Evolutionary conservation across 2,329 filamentous ascomycete species (phyloP).

Genomic region (Colletotrichum lindemuthianum): DNA sequence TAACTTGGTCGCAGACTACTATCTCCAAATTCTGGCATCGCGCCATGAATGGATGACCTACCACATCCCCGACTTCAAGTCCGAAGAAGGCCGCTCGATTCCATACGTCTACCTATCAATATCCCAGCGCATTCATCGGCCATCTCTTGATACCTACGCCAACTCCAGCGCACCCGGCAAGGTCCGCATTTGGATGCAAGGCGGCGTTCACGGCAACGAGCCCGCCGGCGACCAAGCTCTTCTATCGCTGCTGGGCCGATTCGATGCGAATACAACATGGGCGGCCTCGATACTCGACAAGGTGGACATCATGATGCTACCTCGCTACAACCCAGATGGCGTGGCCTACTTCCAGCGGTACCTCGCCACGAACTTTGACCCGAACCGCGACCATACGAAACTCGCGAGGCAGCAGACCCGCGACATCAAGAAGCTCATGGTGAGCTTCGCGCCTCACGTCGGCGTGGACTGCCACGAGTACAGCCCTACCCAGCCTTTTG

Average conservation of each 20-base stretch:
- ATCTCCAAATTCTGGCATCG: slow-evolving; percentile 38
- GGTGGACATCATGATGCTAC: slow-evolving; percentile 44
- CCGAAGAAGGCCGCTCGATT: slow-evolving; percentile 40
- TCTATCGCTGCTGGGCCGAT: slow-evolving; percentile 44
- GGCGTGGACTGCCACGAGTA: slow-evolving; percentile 48
- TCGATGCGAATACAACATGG: slow-evolving; percentile 44
- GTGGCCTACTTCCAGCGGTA: slow-evolving; percentile 46
- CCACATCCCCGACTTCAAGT: slow-evolving; percentile 35
- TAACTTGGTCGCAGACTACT: slow-evolving; percentile 32
- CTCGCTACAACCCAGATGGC: slow-evolving; percentile 47
- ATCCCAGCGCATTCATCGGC: not conserved
- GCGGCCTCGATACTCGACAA: slow-evolving; percentile 41
- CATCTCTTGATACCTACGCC: slow-evolving; percentile 11
- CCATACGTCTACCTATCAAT: slow-evolving; percentile 38
- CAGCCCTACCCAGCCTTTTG: slow-evolving; percentile 35
- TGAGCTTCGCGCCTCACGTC: slow-evolving; percentile 43
- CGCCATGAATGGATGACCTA: slow-evolving; percentile 41
- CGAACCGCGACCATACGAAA: slow-evolving; percentile 47
- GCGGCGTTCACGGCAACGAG: slow-evolving; percentile 47
- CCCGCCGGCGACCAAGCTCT: slow-evolving; percentile 45
- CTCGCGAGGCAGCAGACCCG: slow-evolving; percentile 45
- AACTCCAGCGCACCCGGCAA: slow-evolving; percentile 37
- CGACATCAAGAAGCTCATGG: slow-evolving; percentile 43
- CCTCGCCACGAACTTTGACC: slow-evolving; percentile 43
- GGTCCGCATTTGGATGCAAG: slow-evolving; percentile 45